Evolutionary conservation across 78 protist genomes (phyloP).

Genomic region (Carpediemonas membranifera): DNA sequence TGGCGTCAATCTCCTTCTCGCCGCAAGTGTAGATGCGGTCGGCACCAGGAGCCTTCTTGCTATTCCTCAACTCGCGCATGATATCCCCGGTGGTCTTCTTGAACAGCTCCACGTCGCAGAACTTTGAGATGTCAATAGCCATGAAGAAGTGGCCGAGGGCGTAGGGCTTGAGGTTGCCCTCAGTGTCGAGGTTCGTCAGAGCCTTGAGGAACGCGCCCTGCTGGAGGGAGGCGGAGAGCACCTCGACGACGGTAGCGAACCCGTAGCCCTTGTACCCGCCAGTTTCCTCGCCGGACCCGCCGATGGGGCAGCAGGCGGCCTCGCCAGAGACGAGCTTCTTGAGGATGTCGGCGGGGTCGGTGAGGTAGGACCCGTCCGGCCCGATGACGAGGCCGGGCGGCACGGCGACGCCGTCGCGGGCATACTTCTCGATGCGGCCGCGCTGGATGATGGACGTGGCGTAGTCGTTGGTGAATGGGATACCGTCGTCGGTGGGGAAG

Average conservation of each 20-base stretch:
- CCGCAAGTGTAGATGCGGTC: conserved; percentile 22
- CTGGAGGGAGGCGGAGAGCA: conserved; percentile 11
- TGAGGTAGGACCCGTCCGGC: not conserved
- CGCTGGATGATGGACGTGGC: conserved; percentile 28
- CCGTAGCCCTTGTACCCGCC: conserved; percentile 41
- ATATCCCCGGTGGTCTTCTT: not conserved
- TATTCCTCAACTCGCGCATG: conserved; percentile 6
- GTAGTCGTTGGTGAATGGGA: conserved; percentile 16
- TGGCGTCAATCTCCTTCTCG: conserved; percentile 27
- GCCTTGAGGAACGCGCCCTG: conserved; percentile 14
- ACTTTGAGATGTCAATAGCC: not conserved
- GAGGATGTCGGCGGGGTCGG: conserved; percentile 12
- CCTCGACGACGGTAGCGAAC: conserved; percentile 26
- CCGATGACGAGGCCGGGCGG: conserved; percentile 29
- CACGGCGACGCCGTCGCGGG: not conserved
- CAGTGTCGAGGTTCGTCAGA: not conserved
- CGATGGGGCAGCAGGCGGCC: conserved; percentile 16
- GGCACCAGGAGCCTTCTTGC: conserved; percentile 13
- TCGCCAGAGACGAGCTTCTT: not conserved
- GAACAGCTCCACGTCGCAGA: conserved; percentile 7
- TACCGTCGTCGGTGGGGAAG: conserved; percentile 28
- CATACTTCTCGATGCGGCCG: conserved; percentile 17
- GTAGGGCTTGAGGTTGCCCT: conserved; percentile 14
- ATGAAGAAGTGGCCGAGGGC: conserved; percentile 33
- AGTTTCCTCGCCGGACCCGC: conserved; percentile 17